Evolutionary conservation across 345 rosid genomes (phyloP), one percentile per base, ranked within the genome.

Genomic region (Populus pruinosa): DNA sequence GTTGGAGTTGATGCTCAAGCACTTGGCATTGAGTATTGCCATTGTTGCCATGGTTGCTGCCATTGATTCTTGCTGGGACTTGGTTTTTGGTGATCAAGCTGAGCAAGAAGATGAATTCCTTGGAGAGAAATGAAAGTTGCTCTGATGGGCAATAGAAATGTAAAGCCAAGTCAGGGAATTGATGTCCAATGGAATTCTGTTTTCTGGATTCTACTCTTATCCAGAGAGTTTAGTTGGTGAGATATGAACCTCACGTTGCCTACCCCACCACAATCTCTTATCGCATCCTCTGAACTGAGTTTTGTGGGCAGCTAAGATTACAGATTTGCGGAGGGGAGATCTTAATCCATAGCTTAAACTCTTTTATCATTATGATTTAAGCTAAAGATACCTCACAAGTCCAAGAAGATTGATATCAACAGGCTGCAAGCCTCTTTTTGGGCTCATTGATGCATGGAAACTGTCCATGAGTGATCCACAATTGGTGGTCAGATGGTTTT

Each of bases 41-140:
- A 91, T 87, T 53, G 96, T 86, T 5, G 97, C 88, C 81, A 91
- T 85, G 0, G 91, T 80, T 31, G 94, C 87, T 3, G 92, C 92
- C 93, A 89, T 90, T 80, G 81, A 33, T 75, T 2, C 53, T 55
- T 16, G 31, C 44, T 56, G 0, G 38, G 8, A 18, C 29, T 59
- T 78, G 27, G 11, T 8, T 62, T 53, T 68, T 31, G 70, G 14
- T 73, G 59, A 56, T 56, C 29, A 75, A 21, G 44, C 44, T 35
- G 25, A 31, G 74, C 3, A 71, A 69, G 17, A 36, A 25, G 7
- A 9, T 49, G 55, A 66, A 17, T 5, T 72, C 13, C 16, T n/a
- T 4, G 76, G 74, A 79, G 38, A 49, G 85, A 79, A 71, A 64
- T 31, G 75, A 80, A 69, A 27, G 41, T 20, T 61, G 13, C 31